phyloP scores from a whole-genome alignment of 495 filamentous ascomycete genomes.

The Podospora sp. region DNA sequence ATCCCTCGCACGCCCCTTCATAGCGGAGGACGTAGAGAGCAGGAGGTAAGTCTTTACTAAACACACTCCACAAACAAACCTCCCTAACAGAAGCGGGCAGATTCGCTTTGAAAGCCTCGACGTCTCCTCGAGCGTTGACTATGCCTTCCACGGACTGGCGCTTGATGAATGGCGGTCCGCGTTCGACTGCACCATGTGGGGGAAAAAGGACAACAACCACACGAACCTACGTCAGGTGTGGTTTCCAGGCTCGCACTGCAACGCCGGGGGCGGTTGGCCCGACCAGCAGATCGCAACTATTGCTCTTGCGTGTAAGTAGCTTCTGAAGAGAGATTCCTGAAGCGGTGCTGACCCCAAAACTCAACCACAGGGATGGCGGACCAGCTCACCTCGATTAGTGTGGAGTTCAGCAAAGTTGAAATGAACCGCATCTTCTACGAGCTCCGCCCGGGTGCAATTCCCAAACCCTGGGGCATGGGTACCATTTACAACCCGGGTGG shows the following conservation, averaged over 20 bases:
- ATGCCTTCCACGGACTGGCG: constrained; percentile 68
- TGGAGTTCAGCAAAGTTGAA: constrained; percentile 23
- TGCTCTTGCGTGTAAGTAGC: constrained; percentile 51
- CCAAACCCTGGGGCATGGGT: constrained; percentile 19
- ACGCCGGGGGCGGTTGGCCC: constrained; percentile 60
- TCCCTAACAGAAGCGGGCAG: not conserved
- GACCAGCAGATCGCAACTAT: constrained; percentile 50
- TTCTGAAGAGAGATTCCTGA: not conserved
- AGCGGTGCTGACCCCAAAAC: not conserved
- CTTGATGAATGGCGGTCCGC: constrained; percentile 62
- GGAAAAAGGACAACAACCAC: constrained; percentile 18
- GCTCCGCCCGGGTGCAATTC: not conserved
- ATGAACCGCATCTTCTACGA: constrained; percentile 20
- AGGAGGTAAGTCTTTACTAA: constrained; percentile 28
- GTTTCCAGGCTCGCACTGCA: constrained; percentile 68
- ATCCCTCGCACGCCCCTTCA: constrained; percentile 31
- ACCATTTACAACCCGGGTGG: constrained; percentile 14
- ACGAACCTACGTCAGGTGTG: constrained; percentile 64
- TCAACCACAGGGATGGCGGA: constrained; percentile 17
- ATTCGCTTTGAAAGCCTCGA: constrained; percentile 56
- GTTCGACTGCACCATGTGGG: constrained; percentile 63
- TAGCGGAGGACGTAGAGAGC: constrained; percentile 42
- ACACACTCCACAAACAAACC: not conserved
- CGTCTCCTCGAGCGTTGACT: constrained; percentile 51
- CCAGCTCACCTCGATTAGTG: constrained; percentile 19